phyloP scores from a whole-genome alignment of 352 stramenopile species.

The Aphanomyces euteiches region DNA sequence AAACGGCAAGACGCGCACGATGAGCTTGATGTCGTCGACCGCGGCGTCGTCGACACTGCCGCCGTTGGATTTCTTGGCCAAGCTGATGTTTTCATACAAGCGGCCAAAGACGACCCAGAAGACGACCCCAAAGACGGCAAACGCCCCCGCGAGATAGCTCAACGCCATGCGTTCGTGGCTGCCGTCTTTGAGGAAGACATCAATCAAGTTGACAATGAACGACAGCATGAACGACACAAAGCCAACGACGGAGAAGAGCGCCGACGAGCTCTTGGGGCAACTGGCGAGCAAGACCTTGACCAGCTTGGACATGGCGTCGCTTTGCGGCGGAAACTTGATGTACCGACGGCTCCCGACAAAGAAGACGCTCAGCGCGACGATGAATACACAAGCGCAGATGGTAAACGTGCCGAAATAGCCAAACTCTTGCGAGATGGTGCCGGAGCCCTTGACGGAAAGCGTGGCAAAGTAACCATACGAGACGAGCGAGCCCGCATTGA shows the following conservation, averaged over 20 bases:
- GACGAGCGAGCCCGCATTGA: constrained; percentile 67
- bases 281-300: constrained; percentile 40
- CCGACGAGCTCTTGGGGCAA: constrained; percentile 36
- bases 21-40: constrained; percentile 52
- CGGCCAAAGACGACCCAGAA: constrained; percentile 48
- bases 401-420: constrained; percentile 75
- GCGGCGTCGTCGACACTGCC: constrained; percentile 42
- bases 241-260: constrained; percentile 40
- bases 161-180: constrained; percentile 42
- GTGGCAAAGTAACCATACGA: constrained; percentile 74
- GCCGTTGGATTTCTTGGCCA: constrained; percentile 40
- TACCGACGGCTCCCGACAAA: constrained; percentile 47
- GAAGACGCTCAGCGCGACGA: constrained; percentile 45
- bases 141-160: constrained; percentile 47
- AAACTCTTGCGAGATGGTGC: constrained; percentile 56
- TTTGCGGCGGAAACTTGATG: constrained; percentile 43
- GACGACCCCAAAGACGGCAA: constrained; percentile 40
- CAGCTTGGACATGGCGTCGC: constrained; percentile 47
- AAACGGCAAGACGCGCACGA: constrained; percentile 55
- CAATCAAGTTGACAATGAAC: constrained; percentile 53
- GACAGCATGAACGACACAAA: constrained; percentile 41
- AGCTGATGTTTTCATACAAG: constrained; percentile 49
- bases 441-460: constrained; percentile 66
- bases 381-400: constrained; percentile 46
- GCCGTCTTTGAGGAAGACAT: constrained; percentile 45